Evolutionary conservation across 2,329 filamentous ascomycete species (phyloP), one percentile per base, ranked within the genome.

Genomic region (Colletotrichum australisinense): DNA sequence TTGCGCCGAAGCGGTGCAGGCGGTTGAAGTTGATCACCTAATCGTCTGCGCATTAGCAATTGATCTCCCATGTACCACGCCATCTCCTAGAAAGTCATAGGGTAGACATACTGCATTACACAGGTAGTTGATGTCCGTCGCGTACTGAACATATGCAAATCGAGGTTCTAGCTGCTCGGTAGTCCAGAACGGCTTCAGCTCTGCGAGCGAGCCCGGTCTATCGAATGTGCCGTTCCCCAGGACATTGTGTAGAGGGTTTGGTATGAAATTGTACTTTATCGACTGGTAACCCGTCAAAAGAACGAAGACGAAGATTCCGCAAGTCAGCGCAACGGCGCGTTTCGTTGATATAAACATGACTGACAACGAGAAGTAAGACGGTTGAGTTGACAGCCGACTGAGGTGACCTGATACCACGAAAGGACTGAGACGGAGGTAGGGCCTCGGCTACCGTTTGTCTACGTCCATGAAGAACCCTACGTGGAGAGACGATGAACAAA

Each of bases 81-180:
- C 14, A 4, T 16, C 38, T 8, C 12, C 5, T 3, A 2, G 28
- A 9, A 9, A 6, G 26, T 3, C 9, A 42, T 28, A 22, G 38
- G 14, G 38, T 19, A 42, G 16, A 56, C 63, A 28, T 67, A 74
- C 72, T 0, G 86, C 84, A 76, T 87, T 88, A 75, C 87, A 88
- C 2, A 88, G 78, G 69, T 87, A 86, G 1, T 83, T 82, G 35
- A 81, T 78, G n/a, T 84, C 80, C 1, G 87, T 88, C 24, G 84
- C 86, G 78, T 88, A 88, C 76, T 87, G 85, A 1, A 83, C 83
- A 72, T 88, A 88, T 1, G 87, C 87, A 65, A 84, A 88, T 60
- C 78, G 79, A 3, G 80, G 32, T 12, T 35, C 49, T 11, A 32
- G 60, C 22, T 70, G n/a, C 19, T 56, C 55, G 12, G 59, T 53